Evolutionary conservation across 345 rosid genomes (phyloP), one percentile per base, ranked within the genome.

Genomic region (Atalantia buxifolia): DNA sequence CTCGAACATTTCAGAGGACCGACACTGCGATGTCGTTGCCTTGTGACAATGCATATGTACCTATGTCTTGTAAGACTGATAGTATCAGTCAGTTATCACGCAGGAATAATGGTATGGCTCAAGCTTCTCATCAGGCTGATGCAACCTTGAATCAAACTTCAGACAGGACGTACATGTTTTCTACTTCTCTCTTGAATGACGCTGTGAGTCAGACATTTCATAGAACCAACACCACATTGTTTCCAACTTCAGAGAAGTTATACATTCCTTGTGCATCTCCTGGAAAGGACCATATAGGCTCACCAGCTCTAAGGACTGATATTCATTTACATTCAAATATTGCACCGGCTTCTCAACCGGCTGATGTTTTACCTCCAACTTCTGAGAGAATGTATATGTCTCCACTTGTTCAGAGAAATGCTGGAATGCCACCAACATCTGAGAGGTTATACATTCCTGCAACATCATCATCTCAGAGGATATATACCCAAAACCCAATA

Each of bases 381-480:
- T 71, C 84, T 2, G 82, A 84, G 75, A 77, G 80, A 25, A 74
- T 79, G 75, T 79, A 84, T 40, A 67, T 77, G 77, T 66, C 85
- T 63, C 57, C 82, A 38, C 36, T 78, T 25, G 79, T 77, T 59
- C 83, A 81, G 62, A 86, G 84, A 78, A 81, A 67, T 53, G 38
- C 72, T 0, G 50, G 79, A 27, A 56, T 80, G 48, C 25, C 45
- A 9, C 35, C 77, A 53, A 22, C 86, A 48, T 79, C 80, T 24
- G 86, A 86, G 80, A 81, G 89, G 77, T 63, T 82, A 60, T 81
- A 81, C 53, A 71, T 77, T 83, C 74, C 82, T 21, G 66, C 73
- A 45, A 59, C 85, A 59, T 59, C 76, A 35, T 35, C 88, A 66
- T 61, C 86, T 56, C 83, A 78, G 79, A 78, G 84, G 76, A 75